phyloP scores from a whole-genome alignment of 768 basidiomycete species.

The Stropharia rugosoannulata region DNA sequence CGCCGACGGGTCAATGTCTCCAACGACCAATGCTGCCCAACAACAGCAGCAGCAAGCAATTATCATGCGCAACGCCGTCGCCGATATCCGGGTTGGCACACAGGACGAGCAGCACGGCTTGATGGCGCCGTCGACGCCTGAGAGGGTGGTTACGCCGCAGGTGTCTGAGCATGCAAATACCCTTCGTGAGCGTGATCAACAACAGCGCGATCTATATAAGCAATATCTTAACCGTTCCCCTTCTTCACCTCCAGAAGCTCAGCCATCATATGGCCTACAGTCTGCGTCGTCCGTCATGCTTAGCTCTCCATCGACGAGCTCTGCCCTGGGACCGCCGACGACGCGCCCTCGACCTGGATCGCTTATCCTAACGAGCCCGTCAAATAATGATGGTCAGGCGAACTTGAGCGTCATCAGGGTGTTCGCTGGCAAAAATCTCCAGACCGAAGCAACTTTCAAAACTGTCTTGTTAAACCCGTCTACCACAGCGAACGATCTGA shows the following conservation, averaged over 20 bases:
- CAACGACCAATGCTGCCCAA: conserved; percentile 50
- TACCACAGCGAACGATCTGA: conserved; percentile 81
- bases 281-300: conserved; percentile 69
- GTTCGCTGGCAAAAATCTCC: conserved; percentile 88
- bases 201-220: conserved; percentile 84
- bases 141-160: conserved; percentile 30
- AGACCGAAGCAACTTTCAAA: conserved; percentile 97
- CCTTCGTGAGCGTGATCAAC: conserved; percentile 84
- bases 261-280: conserved; percentile 74
- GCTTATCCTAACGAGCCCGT: conserved; percentile 59
- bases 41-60: conserved; percentile 54
- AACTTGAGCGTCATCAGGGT: conserved; percentile 94
- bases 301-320: conserved; percentile 39
- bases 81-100: conserved; percentile 10
- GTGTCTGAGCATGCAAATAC: conserved; percentile 69
- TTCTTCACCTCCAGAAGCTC: conserved; percentile 71
- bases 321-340: conserved; percentile 50
- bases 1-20: conserved; percentile 42
- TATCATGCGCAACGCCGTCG: conserved; percentile 14
- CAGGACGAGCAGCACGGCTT: conserved; percentile 2
- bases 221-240: conserved; percentile 89
- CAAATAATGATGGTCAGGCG: conserved; percentile 60
- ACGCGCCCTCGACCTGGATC: conserved; percentile 74
- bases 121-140: conserved; percentile 29
- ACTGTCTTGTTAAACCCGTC: conserved; percentile 89